Conservation (phyloP, 225 moss, liverwort and hornwort genomes). For the Pseudisothecium myosuroides region DNA sequence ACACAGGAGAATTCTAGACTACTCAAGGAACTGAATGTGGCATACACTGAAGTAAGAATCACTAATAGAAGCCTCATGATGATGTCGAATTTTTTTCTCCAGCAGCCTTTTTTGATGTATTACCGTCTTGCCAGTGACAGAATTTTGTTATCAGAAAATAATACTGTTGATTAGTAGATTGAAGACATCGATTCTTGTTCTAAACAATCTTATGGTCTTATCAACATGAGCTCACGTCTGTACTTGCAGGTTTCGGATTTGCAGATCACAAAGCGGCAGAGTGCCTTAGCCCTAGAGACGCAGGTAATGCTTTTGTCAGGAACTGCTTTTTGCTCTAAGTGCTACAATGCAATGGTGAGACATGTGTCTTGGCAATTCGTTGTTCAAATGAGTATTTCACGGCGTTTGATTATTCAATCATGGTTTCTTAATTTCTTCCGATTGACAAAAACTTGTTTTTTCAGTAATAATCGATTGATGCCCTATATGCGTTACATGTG, state of each 20-base stretch:
- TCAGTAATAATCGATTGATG: neutral
- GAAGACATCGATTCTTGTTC: neutral
- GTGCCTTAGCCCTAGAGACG: neutral
- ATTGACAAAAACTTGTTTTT: neutral
- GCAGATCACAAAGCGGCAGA: constrained; percentile 8
- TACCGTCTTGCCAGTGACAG: neutral
- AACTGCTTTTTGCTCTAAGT: neutral
- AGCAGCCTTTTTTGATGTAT: neutral
- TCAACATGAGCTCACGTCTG: neutral
- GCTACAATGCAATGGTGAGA: neutral
- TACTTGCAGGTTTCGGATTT: constrained; percentile 19
- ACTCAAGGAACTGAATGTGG: constrained; percentile 42
- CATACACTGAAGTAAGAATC: constrained; percentile 46
- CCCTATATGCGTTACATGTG: neutral
- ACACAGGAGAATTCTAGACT: constrained; percentile 52
- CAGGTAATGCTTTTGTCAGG: constrained; percentile 3
- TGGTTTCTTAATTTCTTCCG: neutral
- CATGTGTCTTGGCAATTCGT: neutral
- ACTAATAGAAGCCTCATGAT: neutral
- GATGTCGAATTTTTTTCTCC: neutral
- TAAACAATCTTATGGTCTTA: neutral
- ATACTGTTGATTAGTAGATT: neutral
- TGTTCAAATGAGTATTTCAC: neutral
- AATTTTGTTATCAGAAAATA: neutral
- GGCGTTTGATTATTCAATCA: neutral